These are phyloP conservation scores for Rosa hybrid DNA, from an alignment of 331 rosid genomes.

Conservation along the genomic window DNA sequence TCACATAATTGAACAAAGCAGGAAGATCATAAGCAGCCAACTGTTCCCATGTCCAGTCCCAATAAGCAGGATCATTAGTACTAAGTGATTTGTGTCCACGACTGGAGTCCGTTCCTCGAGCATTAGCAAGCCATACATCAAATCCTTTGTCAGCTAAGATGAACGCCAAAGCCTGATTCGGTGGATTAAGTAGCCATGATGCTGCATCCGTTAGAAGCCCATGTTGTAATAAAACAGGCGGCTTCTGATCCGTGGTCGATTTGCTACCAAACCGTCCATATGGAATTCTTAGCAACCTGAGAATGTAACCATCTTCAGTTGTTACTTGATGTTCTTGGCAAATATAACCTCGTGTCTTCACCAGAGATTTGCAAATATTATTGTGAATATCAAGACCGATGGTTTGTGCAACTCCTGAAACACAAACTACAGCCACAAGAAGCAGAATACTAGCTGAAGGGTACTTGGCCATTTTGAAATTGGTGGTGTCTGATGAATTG, in stretches of 20 bases:
- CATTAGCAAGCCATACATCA: constrained; percentile 80
- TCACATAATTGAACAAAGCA: constrained; percentile 61
- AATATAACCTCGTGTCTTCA: constrained; percentile 50
- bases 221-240: constrained; percentile 72
- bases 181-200: constrained; percentile 68
- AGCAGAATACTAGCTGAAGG: constrained; percentile 8
- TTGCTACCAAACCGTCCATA: constrained; percentile 38
- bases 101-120: constrained; percentile 80
- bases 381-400: constrained; percentile 3
- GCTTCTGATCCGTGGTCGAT: constrained; percentile 21
- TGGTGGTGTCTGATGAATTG: not conserved
- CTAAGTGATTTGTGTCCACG: constrained; percentile 46
- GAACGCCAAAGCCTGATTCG: constrained; percentile 63
- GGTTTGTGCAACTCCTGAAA: constrained; percentile 28
- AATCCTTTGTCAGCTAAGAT: constrained; percentile 69
- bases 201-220: constrained; percentile 74
- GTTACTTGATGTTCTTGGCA: constrained; percentile 80
- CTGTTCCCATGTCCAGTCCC: constrained; percentile 99
- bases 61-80: constrained; percentile 56
- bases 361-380: constrained; percentile 65
- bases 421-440: constrained; percentile 28
- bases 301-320: constrained; percentile 71
- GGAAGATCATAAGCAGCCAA: constrained; percentile 83
- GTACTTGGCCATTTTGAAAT: constrained; percentile 25
- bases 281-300: constrained; percentile 71